Percentiles rank a stretch among this genome's conserved stretches.
phyloP scores from a whole-genome alignment of 2,329 filamentous ascomycete genomes.

The Pseudogymnoascus sp. region DNA sequence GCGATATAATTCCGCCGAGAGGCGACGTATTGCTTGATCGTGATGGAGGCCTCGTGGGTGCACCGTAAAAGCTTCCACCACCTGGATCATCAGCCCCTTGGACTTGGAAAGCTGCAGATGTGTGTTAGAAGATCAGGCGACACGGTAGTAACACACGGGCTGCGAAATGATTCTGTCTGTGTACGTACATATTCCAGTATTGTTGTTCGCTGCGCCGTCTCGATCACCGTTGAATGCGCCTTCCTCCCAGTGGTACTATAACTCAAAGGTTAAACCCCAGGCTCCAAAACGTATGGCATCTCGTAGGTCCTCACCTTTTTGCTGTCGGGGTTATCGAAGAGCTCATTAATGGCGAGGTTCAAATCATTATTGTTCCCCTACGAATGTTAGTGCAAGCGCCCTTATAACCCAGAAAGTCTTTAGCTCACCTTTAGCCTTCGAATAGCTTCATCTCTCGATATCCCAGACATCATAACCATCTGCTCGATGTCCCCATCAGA shows the following conservation, averaged over 20 bases:
- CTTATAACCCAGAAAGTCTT: not conserved
- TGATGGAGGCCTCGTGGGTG: constrained; percentile 52
- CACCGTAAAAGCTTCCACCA: constrained; percentile 34
- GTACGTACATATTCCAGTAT: constrained; percentile 39
- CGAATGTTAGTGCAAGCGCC: not conserved
- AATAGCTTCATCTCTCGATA: constrained; percentile 7
- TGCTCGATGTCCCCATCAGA: not conserved
- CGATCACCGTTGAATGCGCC: constrained; percentile 44
- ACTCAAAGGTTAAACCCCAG: constrained; percentile 29
- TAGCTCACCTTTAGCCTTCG: constrained; percentile 7
- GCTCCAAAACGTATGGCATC: constrained; percentile 11
- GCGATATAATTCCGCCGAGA: constrained; percentile 44
- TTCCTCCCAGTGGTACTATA: constrained; percentile 52
- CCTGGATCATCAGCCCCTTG: constrained; percentile 43
- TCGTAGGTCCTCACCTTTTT: constrained; percentile 31
- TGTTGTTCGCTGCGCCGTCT: constrained; percentile 42
- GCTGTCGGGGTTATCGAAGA: constrained; percentile 37
- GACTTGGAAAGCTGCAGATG: constrained; percentile 45
- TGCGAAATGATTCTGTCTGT: not conserved
- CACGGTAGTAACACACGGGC: not conserved
- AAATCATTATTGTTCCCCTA: constrained; percentile 41
- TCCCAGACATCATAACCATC: not conserved
- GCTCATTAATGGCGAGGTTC: constrained; percentile 45
- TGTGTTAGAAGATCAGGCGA: constrained; percentile 10
- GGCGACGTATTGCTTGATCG: constrained; percentile 50